phyloP scores from a whole-genome alignment of 2,329 filamentous ascomycete species.

The Thelonectria rubi region DNA sequence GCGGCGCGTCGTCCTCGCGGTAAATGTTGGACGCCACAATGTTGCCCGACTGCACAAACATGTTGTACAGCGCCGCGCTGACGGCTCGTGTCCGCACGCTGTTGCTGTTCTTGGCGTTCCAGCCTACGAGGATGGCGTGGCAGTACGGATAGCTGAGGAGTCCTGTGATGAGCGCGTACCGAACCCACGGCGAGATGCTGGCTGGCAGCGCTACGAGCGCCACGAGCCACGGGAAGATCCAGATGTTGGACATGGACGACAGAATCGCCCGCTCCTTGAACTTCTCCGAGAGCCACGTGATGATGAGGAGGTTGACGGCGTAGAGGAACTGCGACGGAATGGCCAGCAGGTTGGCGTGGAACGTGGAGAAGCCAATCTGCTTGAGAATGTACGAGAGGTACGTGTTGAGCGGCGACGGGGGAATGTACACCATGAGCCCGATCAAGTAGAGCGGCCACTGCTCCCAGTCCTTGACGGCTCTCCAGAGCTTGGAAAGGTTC shows the following conservation, averaged over 20 bases:
- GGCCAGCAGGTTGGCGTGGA: slow-evolving; percentile 56
- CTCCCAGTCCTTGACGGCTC: slow-evolving; percentile 65
- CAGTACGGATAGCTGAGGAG: slow-evolving; percentile 60
- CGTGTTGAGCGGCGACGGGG: slow-evolving; percentile 51
- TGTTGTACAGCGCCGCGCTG: slow-evolving; percentile 69
- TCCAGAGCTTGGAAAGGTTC: slow-evolving; percentile 53
- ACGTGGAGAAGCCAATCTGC: slow-evolving; percentile 54
- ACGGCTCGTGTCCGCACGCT: slow-evolving; percentile 70
- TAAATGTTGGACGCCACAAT: slow-evolving; percentile 55
- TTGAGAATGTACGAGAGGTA: slow-evolving; percentile 58
- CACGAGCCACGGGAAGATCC: slow-evolving; percentile 60
- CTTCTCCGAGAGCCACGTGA: slow-evolving; percentile 56
- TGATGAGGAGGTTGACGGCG: slow-evolving; percentile 56
- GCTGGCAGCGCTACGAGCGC: slow-evolving; percentile 52
- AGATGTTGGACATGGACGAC: slow-evolving; percentile 57
- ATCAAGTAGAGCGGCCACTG: slow-evolving; percentile 62
- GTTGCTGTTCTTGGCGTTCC: slow-evolving; percentile 69
- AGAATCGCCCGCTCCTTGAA: slow-evolving; percentile 56
- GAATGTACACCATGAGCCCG: slow-evolving; percentile 58
- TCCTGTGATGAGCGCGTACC: slow-evolving; percentile 47
- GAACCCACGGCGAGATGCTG: slow-evolving; percentile 42
- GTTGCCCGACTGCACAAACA: slow-evolving; percentile 56
- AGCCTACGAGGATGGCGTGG: slow-evolving; percentile 59
- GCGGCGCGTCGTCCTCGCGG: slow-evolving; percentile 61
- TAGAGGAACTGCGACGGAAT: slow-evolving; percentile 57